Conservation (phyloP, 345 rosid species). For the Murraya koenigii region DNA sequence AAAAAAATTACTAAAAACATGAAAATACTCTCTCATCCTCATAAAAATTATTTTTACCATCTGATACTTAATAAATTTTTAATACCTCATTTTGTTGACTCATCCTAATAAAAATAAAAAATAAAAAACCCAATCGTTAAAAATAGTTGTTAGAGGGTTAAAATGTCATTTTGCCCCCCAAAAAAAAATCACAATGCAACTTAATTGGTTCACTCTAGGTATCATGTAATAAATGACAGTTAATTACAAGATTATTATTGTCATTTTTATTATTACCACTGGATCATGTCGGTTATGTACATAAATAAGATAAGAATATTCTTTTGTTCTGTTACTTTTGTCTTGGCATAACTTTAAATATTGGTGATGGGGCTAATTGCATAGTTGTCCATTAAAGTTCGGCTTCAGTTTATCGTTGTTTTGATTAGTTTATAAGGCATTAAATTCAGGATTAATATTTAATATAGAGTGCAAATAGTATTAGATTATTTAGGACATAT, state of each 20-base stretch:
- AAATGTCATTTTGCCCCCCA: too few relatives aligned
- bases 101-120: too few relatives aligned
- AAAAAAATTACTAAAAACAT: too few relatives aligned
- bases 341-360: background rate
- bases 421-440: background rate
- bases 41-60: too few relatives aligned
- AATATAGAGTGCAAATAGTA: background rate
- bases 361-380: background rate
- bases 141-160: too few relatives aligned
- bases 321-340: slow-evolving; percentile 8
- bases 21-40: too few relatives aligned
- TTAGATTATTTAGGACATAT: slow-evolving; percentile 4
- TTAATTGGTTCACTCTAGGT: background rate
- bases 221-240: background rate
- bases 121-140: too few relatives aligned
- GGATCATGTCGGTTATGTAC: slow-evolving; percentile 9
- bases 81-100: too few relatives aligned
- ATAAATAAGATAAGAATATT: slow-evolving; percentile 18
- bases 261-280: background rate
- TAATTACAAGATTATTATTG: background rate
- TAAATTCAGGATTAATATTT: background rate
- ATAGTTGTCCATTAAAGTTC: background rate
- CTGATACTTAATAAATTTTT: too few relatives aligned
- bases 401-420: background rate
- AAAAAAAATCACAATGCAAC: too few relatives aligned